These are phyloP conservation scores for Stenocarpella maydis DNA, from an alignment of 2,329 filamentous ascomycete genomes.

Conservation along the genomic window DNA sequence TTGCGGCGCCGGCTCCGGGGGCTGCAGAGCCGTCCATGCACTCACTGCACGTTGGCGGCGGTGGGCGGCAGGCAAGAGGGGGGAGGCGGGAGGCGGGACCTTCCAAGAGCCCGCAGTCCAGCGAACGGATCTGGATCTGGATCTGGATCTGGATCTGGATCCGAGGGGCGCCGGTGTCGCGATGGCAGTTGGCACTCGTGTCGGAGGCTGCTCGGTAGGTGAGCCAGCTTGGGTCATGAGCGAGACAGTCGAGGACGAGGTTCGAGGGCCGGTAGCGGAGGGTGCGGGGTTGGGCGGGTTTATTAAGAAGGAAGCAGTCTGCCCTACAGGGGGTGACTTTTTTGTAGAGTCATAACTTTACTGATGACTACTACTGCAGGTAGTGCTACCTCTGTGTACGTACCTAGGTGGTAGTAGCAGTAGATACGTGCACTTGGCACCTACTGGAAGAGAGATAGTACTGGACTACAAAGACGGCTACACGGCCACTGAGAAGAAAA, in stretches of 20 bases:
- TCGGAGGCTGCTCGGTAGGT: neutral
- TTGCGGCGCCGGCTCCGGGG: slow-evolving; percentile 43
- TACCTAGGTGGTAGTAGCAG: too few species aligned
- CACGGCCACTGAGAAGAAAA: too few species aligned
- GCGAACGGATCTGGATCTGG: slow-evolving; percentile 33
- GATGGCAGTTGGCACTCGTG: slow-evolving; percentile 32
- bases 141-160: too few species aligned
- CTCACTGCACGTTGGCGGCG: slow-evolving; percentile 22
- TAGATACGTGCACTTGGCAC: too few species aligned
- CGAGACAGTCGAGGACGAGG: slow-evolving; percentile 22
- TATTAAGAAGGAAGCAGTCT: slow-evolving; percentile 23
- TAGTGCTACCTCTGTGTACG: too few species aligned
- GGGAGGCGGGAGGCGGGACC: slow-evolving; percentile 22
- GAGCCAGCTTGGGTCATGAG: slow-evolving; percentile 31
- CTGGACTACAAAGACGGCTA: neutral
- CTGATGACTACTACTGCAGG: too few species aligned
- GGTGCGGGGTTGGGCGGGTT: slow-evolving; percentile 33
- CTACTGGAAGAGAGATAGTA: too few species aligned
- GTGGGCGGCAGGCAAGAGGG: slow-evolving; percentile 17
- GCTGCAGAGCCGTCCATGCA: slow-evolving; percentile 50
- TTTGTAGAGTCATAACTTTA: slow-evolving; percentile 2
- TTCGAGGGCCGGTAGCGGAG: slow-evolving; percentile 34
- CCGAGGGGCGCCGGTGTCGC: slow-evolving; percentile 34
- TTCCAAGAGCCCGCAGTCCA: slow-evolving; percentile 25
- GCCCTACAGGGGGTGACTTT: neutral